Percentiles rank a stretch among this genome's conserved stretches.
phyloP scores from a whole-genome alignment of 805 yeast species.

The Nakazawaea wickerhamii region DNA sequence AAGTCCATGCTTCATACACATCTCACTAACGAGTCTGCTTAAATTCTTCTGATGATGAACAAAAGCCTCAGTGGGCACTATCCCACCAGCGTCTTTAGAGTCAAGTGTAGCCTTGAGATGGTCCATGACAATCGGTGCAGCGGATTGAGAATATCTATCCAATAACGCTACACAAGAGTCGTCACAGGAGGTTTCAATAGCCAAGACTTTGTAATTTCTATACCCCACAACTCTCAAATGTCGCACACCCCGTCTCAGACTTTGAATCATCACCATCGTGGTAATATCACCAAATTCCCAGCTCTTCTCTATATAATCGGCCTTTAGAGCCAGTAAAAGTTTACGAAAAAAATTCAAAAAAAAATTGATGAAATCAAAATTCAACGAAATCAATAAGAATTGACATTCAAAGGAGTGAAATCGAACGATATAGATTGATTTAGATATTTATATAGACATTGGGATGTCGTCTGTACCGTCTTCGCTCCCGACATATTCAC shows the following conservation, averaged over 20 bases:
- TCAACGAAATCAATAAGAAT: background rate
- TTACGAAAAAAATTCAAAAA: background rate
- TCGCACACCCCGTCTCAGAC: background rate
- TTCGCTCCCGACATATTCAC: slow-evolving; percentile 10
- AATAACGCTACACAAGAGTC: slow-evolving; percentile 86
- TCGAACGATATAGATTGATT: background rate
- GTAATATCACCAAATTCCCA: background rate
- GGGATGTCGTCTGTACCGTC: slow-evolving; percentile 14
- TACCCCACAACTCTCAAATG: background rate
- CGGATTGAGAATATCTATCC: slow-evolving; percentile 34
- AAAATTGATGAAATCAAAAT: background rate
- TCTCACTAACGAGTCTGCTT: slow-evolving; percentile 42
- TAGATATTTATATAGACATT: background rate
- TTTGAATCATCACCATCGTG: background rate
- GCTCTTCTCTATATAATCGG: background rate
- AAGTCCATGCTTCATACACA: slow-evolving; percentile 35
- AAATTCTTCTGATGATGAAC: slow-evolving; percentile 65
- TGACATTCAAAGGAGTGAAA: background rate
- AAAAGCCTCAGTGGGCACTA: slow-evolving; percentile 81
- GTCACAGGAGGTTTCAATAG: slow-evolving; percentile 92
- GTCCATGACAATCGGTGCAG: slow-evolving; percentile 45
- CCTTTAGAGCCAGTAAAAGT: background rate
- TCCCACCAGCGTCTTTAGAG: slow-evolving; percentile 70
- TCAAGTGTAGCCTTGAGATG: slow-evolving; percentile 64
- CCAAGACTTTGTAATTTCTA: slow-evolving; percentile 58